Evolutionary conservation across 495 filamentous ascomycete genomes (phyloP), one percentile per base, ranked within the genome.

Genomic region (Hypoxylon subgilvum): DNA sequence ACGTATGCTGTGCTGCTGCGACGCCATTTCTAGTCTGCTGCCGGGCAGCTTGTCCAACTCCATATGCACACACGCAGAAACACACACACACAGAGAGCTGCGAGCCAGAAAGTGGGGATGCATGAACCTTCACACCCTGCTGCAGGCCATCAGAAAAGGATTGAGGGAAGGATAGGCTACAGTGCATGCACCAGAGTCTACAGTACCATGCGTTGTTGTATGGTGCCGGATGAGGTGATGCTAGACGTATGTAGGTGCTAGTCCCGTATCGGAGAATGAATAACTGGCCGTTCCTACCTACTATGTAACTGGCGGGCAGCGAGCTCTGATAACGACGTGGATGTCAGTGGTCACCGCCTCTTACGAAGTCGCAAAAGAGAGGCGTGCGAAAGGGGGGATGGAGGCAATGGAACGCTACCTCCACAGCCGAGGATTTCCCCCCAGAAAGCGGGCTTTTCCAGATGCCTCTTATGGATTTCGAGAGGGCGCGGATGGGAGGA

Each of bases 401-500:
- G 14, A 25, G 28, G 31, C 38, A 51, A 59, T 39, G 38, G 30
- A 53, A 61, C 52, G 51, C 47, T 52, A 41, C 12, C 12, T 35
- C 12, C 13, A n/a, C 13, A 17, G 52, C 47, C 51, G 52, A 42
- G 41, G 21, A 30, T 46, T 16, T 49, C 31, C 23, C 13, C 13
- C 13, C 13, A 4, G 3, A 32, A 27, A 27, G 36, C 17, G 28
- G 16, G 36, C 38, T 18, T 13, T 53, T 57, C 53, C 23, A 63
- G 60, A 63, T 63, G 48, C 60, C 52, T 63, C 47, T 63, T 63
- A 48, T 32, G 60, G 56, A 63, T 43, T 63, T 38, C 53, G 60
- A 49, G 32, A 45, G 36, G 34, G 34, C 5, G 41, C 32, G 36
- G 27, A 48, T 41, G 16, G 32, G 43, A 52, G 41, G 41, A 53